Conservation (phyloP, 164 flowering plant genomes). For the Umbellularia californica region DNA sequence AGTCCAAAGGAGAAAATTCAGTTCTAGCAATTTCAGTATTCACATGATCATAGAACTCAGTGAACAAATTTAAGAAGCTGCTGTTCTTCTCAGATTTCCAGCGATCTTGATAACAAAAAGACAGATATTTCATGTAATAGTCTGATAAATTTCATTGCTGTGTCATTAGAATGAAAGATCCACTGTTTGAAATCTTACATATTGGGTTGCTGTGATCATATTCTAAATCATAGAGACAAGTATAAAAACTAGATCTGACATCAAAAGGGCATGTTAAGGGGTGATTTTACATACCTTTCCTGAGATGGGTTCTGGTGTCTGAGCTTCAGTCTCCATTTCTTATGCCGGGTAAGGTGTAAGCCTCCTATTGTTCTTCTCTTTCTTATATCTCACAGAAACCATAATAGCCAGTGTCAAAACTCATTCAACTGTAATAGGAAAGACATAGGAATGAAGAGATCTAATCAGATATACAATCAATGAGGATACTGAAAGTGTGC, state of each 20-base stretch:
- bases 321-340: neutral
- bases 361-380: neutral
- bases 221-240: no score
- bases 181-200: no score
- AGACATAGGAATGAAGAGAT: neutral
- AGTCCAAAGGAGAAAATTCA: no score
- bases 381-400: neutral
- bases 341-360: neutral
- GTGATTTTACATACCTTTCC: neutral
- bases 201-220: no score
- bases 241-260: no score
- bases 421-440: neutral
- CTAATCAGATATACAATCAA: neutral
- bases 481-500: neutral
- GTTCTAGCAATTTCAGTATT: neutral
- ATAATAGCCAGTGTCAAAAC: neutral
- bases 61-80: neutral
- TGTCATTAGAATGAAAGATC: no score
- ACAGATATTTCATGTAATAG: neutral
- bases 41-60: neutral
- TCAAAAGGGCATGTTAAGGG: neutral
- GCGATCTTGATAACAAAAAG: neutral
- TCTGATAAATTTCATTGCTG: neutral
- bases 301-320: neutral
- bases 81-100: neutral